phyloP scores from a whole-genome alignment of 2,329 filamentous ascomycete species.

The Microdochium trichocladiopsis region DNA sequence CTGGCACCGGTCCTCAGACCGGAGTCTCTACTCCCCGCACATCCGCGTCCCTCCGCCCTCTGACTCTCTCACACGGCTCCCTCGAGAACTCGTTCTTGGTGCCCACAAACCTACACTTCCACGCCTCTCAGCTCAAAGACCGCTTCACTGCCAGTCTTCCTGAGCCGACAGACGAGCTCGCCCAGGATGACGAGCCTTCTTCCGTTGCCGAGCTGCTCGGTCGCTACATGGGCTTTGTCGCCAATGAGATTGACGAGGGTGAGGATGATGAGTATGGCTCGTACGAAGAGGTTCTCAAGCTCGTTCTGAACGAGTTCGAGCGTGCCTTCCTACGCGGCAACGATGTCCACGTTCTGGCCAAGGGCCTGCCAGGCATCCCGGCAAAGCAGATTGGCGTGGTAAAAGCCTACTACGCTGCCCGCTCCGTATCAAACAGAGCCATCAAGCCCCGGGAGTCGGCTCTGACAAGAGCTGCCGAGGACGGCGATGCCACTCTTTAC shows the following conservation, averaged over 20 bases:
- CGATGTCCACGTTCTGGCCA: conserved; percentile 87
- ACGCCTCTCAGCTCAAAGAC: conserved; percentile 90
- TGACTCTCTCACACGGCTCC: conserved; percentile 85
- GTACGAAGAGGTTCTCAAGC: conserved; percentile 86
- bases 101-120: conserved; percentile 91
- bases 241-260: conserved; percentile 81
- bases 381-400: conserved; percentile 89
- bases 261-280: conserved; percentile 85
- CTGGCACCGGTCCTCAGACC: conserved; percentile 82
- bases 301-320: conserved; percentile 94
- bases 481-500: conserved; percentile 79
- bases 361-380: conserved; percentile 80
- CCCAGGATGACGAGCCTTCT: conserved; percentile 97
- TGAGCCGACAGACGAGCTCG: conserved; percentile 89
- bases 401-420: conserved; percentile 84
- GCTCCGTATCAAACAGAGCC: conserved; percentile 73
- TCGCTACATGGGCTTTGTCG: conserved; percentile 86
- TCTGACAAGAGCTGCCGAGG: conserved; percentile 78
- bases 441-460: conserved; percentile 94
- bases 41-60: conserved; percentile 82
- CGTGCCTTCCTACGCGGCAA: conserved; percentile 90
- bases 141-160: conserved; percentile 81
- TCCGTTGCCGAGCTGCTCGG: conserved; percentile 89
- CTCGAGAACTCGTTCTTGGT: conserved; percentile 96
- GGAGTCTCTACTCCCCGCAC: conserved; percentile 95